Evolutionary conservation across 208 protist species (phyloP).

Genomic region (Crithidia bombi): DNA sequence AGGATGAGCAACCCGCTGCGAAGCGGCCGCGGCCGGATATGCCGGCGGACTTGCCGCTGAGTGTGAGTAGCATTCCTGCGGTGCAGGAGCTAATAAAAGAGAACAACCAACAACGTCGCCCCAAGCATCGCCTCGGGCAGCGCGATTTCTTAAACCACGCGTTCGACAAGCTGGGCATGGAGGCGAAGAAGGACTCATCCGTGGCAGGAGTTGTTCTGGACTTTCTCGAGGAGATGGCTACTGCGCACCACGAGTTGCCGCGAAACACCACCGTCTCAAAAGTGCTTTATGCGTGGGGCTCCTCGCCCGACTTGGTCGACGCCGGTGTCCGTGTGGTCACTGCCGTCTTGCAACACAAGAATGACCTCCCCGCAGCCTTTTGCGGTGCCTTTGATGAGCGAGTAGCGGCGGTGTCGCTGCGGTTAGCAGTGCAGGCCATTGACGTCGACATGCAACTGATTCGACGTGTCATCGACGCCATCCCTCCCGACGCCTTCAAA

Average conservation of each 20-base stretch:
- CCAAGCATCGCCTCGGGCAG: conserved; percentile 44
- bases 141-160: conserved; percentile 76
- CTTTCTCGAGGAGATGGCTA: conserved; percentile 56
- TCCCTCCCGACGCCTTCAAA: conserved; percentile 59
- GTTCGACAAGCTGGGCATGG: conserved; percentile 47
- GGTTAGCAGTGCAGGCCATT: conserved; percentile 34
- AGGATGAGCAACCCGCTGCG: conserved; percentile 1
- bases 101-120: conserved; percentile 68
- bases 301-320: conserved; percentile 23
- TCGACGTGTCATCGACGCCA: conserved; percentile 45
- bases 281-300: conserved; percentile 65
- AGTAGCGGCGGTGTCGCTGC: conserved; percentile 70
- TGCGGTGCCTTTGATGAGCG: conserved; percentile 60
- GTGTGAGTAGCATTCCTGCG: conserved; percentile 43
- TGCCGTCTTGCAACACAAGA: conserved; percentile 31
- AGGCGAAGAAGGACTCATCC: conserved; percentile 26
- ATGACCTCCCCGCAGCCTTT: conserved; percentile 31
- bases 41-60: conserved; percentile 46
- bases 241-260: conserved; percentile 53
- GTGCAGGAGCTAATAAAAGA: conserved; percentile 53
- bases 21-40: conserved; percentile 28
- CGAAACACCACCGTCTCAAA: conserved; percentile 57
- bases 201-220: conserved; percentile 23
- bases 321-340: conserved; percentile 39
- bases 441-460: conserved; percentile 37